Evolutionary conservation across 2,329 filamentous ascomycete species (phyloP), one percentile per base, ranked within the genome.

Genomic region (Fusarium avenaceum): DNA sequence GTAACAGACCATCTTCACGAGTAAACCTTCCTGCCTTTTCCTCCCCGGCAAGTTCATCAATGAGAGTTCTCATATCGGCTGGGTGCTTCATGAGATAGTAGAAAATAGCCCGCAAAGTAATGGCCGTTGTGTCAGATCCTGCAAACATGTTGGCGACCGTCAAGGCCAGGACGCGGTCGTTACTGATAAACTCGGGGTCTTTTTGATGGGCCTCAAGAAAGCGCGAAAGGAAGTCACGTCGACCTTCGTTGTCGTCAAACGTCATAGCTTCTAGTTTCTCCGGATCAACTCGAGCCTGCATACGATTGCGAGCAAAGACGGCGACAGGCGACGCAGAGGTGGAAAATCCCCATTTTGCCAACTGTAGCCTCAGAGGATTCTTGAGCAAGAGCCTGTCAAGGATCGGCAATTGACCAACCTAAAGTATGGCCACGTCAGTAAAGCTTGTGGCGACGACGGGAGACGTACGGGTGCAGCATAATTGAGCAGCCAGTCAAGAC

Each of bases 41-140:
- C 0, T 87, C 86, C 1, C 78, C 79, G 70, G 92, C 89, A 2
- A 93, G 76, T 76, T 94, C 91, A 2, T 76, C 69, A 69, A 86
- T 84, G 49, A 93, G 78, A 19, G 82, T 83, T 2, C 48, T 72
- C 70, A 91, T 85, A 1, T 58, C 60, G 0, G 10, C 5, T 0
- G 45, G 58, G 7, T 64, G 45, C 22, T 50, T 67, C 30, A 70
- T 45, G 0, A 70, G 51, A 13, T 64, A 56, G 38, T 70, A 67
- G 32, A 35, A 35, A 4, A 70, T 56, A 1, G 66, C 50, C 10
- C 66, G 49, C 3, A 70, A 33, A 4, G 67, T 56, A 7, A 70
- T 70, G 1, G 63, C 67, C 0, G 67, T 70, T 1, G 67, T 70
- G 6, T 70, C 67, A 5, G 66, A 70, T 3, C 67, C 67, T 0